Evolutionary conservation across 2,329 filamentous ascomycete genomes (phyloP).

Genomic region (Podosphaera fusca): DNA sequence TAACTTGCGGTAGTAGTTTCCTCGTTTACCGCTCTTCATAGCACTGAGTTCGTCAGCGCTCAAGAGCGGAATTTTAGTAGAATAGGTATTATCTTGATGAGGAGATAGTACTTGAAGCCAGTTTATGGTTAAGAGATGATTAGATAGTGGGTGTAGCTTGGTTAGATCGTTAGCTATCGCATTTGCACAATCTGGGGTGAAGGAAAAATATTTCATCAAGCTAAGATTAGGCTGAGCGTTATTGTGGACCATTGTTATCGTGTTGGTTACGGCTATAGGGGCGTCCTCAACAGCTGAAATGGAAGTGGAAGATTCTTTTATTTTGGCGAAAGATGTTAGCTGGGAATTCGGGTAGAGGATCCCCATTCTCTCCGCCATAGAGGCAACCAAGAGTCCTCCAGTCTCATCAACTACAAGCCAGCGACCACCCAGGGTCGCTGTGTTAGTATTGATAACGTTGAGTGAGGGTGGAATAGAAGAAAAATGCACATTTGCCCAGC

Average conservation of each 20-base stretch:
- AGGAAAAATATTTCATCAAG: constrained; percentile 74
- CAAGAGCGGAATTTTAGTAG: constrained; percentile 35
- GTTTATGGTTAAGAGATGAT: constrained; percentile 60
- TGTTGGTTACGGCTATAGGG: constrained; percentile 27
- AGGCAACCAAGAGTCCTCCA: constrained; percentile 43
- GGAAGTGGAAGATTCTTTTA: not conserved
- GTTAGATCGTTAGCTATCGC: constrained; percentile 23
- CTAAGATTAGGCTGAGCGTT: constrained; percentile 75
- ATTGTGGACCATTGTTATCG: constrained; percentile 56
- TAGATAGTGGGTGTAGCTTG: constrained; percentile 50
- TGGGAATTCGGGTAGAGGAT: constrained; percentile 25
- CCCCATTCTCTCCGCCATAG: constrained; percentile 47
- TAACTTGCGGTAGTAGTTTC: constrained; percentile 73
- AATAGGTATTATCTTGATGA: constrained; percentile 48
- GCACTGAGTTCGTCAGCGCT: constrained; percentile 36
- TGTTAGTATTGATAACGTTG: not conserved
- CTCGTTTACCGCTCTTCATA: constrained; percentile 64
- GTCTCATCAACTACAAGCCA: constrained; percentile 51
- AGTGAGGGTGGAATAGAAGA: not conserved
- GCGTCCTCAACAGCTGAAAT: not conserved
- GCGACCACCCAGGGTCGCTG: constrained; percentile 14
- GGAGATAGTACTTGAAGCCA: constrained; percentile 84
- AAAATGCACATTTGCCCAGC: constrained; percentile 78
- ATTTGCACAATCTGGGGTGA: constrained; percentile 28
- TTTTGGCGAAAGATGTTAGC: not conserved